Conservation (phyloP, 148 eudicot genomes). For the Silene latifolia region DNA sequence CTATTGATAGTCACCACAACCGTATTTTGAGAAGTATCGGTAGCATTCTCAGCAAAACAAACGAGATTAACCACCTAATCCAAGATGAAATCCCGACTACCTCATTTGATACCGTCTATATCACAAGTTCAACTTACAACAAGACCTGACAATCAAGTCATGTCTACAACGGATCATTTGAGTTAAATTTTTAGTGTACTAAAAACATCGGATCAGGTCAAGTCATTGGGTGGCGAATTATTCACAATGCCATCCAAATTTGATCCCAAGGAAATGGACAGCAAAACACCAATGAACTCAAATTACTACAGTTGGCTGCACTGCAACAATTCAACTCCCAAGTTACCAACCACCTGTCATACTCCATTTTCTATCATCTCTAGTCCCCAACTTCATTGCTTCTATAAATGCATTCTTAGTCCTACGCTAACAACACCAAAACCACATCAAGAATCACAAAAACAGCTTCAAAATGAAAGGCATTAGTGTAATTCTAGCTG, state of each 20-base stretch:
- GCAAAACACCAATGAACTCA: background rate
- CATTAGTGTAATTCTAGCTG: background rate
- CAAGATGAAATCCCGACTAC: too few relatives aligned
- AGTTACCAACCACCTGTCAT: slow-evolving; percentile 13
- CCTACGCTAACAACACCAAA: background rate
- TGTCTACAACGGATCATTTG: too few relatives aligned
- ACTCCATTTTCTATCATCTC: background rate
- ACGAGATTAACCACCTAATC: too few relatives aligned
- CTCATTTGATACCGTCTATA: too few relatives aligned
- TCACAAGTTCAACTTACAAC: too few relatives aligned
- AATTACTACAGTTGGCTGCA: background rate
- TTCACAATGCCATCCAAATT: background rate
- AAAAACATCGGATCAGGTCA: too few relatives aligned
- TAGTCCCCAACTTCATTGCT: background rate
- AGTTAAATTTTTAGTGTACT: too few relatives aligned
- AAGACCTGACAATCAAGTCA: too few relatives aligned
- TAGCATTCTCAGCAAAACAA: too few relatives aligned
- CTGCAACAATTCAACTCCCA: background rate
- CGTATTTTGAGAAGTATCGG: too few relatives aligned
- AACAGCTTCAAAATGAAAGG: slow-evolving; percentile 9
- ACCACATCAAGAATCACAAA: background rate
- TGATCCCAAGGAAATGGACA: slow-evolving; percentile 4
- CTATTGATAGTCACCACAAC: too few relatives aligned
- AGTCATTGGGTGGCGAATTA: too few relatives aligned
- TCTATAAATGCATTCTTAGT: background rate